Evolutionary conservation across 345 rosid genomes (phyloP), one percentile per base, ranked within the genome.

Genomic region (Geranium rotundifolium): DNA sequence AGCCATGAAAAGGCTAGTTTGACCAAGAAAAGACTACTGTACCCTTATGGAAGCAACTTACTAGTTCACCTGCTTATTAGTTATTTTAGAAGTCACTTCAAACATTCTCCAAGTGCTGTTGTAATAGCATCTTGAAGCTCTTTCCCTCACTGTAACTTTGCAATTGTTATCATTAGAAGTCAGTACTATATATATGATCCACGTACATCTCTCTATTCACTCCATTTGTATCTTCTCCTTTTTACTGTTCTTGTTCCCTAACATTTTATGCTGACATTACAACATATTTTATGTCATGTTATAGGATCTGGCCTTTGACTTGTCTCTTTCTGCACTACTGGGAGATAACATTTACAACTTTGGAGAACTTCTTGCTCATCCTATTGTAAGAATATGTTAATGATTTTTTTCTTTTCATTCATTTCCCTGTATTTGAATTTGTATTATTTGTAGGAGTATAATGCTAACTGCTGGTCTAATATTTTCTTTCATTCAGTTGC

Each of bases 321-420:
- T 95, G 56, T 95, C 99, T 61, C 95, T 95, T 58, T 87, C 99
- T 68, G 99, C 99, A 17, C 84, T 95, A 69, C 77, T 95, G 82
- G 99, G 99, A 71, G 99, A 95, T 68, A 88, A 88, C 75, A 91
- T 95, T 74, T 95, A 88, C 87, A 95, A 95, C 83, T 95, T 90
- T 59, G 99, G 97, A 27, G 99, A 95, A 77, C 77, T 95, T 71
- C 89, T 90, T 65, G 97, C 99, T 65, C 99, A 95, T 81, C 99
- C 99, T 41, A 79, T 95, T 74, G 99, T 95, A 85, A 88, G 99
- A 57, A 63, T n/a, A 10, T 67, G 58, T 31, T 17, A 59, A 18
- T 5, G 30, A 23, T 4, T 6, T 62, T 17, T 55, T 30, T 9
- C 17, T 62, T 63, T 59, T 18, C 30, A 61, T 50, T 52, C 16